Conservation (phyloP, 495 filamentous ascomycete genomes). For the Lindgomyces ingoldianus region DNA sequence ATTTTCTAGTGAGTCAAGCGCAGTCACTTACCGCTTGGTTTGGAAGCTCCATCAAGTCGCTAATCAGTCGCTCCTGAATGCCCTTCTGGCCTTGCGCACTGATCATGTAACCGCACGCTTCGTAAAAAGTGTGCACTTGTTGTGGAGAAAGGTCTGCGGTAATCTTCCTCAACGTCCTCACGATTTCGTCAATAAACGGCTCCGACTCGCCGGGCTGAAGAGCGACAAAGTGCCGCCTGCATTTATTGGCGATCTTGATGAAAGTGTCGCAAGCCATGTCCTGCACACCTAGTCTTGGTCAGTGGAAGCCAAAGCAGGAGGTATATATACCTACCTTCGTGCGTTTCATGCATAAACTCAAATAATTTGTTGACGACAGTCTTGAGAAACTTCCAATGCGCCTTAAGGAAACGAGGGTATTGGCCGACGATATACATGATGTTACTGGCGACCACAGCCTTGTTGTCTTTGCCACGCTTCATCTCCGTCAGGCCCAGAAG, state of each 20-base stretch:
- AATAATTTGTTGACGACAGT: constrained; percentile 99
- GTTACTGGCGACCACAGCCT: constrained; percentile 97
- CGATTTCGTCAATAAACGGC: constrained; percentile 98
- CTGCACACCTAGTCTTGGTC: constrained; percentile 64
- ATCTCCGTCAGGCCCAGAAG: constrained; percentile 97
- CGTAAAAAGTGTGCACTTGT: constrained; percentile 98
- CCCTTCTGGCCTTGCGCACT: constrained; percentile 92
- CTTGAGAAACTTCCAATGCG: constrained; percentile 99
- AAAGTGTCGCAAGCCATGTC: constrained; percentile 99
- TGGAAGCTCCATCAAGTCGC: constrained; percentile 88
- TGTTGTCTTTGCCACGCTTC: constrained; percentile 99
- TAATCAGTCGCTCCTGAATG: constrained; percentile 85
- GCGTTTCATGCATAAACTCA: constrained; percentile 99
- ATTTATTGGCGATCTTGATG: constrained; percentile 99
- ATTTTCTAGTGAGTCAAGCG: too few relatives aligned
- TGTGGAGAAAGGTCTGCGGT: constrained; percentile 93
- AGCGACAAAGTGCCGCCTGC: constrained; percentile 94
- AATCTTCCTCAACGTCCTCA: constrained; percentile 90
- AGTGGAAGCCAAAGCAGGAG: neutral
- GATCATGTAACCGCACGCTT: constrained; percentile 99
- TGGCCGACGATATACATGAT: constrained; percentile 99
- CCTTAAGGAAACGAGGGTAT: constrained; percentile 96
- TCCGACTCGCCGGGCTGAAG: constrained; percentile 91
- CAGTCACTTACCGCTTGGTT: constrained; percentile 71
- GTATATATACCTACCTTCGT: constrained; percentile 60